Evolutionary conservation across 495 filamentous ascomycete species (phyloP), one percentile per base, ranked within the genome.

Genomic region (Melanomma pulvis-pyrius): DNA sequence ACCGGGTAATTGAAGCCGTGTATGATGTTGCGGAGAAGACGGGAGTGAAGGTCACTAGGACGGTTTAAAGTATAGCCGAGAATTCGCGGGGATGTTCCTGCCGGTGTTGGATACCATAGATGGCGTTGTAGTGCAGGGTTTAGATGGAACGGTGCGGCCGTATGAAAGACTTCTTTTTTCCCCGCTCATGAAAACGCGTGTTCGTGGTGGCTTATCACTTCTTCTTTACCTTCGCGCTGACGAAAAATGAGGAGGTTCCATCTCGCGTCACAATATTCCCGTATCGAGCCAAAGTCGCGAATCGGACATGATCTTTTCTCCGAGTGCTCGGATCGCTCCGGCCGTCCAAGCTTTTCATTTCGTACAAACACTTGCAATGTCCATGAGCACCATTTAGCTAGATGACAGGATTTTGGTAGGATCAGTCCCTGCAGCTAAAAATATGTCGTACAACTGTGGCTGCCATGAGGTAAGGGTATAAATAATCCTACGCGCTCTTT

Each of bases 1-100:
- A 79, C 50, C 71, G 63, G 17, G 65, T 87, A n/a, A 76, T 82
- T 21, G 63, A 77, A 2, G 72, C 79, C 58, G 82, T 86, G 21
- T 41, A 82, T 22, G 74, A 74, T 39, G 61, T 84, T 29, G 80
- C 79, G 5, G 74, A 68, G 68, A 63, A 78, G 60, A 75, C 74
- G 9, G 75, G 78, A 6, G 59, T 73, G 1, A 47, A 60, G 56
- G 69, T 65, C 12, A 59, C 53, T 0, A 64, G 67, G 48, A 69
- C 67, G 0, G 67, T 65, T 1, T 69, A 46, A 61, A 46, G 21
- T 36, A 54, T 46, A 24, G 15, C 15, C 34, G 26, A 28, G 19
- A 11, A 3, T 12, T 26, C 26, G 5, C 25, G 13, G 5, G 26
- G 8, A 26, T 17, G 9, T 5, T 17, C 8, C 26, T 54, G 24